Evolutionary conservation across 1,284 basidiomycete species (phyloP).

Genomic region (Malassezia arunalokei): DNA sequence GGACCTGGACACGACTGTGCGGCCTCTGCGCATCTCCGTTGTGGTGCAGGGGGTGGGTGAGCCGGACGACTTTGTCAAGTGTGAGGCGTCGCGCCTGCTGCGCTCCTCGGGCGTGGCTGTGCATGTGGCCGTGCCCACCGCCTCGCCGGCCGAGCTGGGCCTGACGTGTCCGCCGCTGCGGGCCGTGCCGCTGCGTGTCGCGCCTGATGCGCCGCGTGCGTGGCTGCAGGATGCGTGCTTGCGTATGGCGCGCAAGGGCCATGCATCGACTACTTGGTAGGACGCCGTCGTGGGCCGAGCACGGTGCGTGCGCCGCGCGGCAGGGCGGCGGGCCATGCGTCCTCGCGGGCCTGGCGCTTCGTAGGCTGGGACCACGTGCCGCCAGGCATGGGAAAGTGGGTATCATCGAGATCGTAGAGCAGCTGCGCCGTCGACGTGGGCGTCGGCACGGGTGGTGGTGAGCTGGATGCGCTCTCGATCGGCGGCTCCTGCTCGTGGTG

Average conservation of each 20-base stretch:
- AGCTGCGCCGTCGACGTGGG: background rate
- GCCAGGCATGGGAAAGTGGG: constrained; percentile 12
- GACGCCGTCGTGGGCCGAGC: constrained; percentile 10
- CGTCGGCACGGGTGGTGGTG: background rate
- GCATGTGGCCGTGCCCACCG: constrained; percentile 52
- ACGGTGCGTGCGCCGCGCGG: background rate
- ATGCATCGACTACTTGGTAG: background rate
- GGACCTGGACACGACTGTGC: background rate
- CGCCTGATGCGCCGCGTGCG: background rate
- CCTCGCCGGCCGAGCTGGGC: constrained; percentile 26
- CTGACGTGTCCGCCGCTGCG: background rate
- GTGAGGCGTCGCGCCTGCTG: constrained; percentile 70
- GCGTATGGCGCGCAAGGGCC: constrained; percentile 23
- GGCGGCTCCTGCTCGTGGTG: background rate
- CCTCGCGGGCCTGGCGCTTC: background rate
- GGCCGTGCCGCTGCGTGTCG: constrained; percentile 1
- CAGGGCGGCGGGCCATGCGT: background rate
- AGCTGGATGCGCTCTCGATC: background rate
- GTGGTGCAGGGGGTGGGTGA: constrained; percentile 86
- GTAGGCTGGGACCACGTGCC: background rate
- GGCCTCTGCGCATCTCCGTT: constrained; percentile 52
- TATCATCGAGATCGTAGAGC: constrained; percentile 5
- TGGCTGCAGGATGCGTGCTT: constrained; percentile 29
- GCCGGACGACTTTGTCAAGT: constrained; percentile 86
- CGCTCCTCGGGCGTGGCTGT: constrained; percentile 65